Percentiles rank a stretch among this genome's conserved stretches.
These are phyloP conservation scores for Mariannaea elegans DNA, from an alignment of 2,329 filamentous ascomycete species.

Conservation along the genomic window DNA sequence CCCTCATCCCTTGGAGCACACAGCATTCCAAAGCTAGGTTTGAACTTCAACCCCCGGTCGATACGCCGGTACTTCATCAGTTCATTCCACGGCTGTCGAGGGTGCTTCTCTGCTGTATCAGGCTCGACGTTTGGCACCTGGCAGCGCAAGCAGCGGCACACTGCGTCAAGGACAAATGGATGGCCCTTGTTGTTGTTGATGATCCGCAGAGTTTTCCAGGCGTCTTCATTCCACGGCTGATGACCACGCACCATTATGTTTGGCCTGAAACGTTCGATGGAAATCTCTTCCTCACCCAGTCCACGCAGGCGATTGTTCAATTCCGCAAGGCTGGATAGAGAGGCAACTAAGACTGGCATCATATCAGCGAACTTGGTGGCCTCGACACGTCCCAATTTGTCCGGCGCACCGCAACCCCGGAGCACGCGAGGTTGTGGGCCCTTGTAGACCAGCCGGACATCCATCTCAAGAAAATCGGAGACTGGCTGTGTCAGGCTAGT, in stretches of 20 bases:
- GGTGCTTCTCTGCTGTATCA: constrained; percentile 66
- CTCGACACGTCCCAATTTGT: constrained; percentile 62
- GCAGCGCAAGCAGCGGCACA: constrained; percentile 67
- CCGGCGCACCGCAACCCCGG: constrained; percentile 62
- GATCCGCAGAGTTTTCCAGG: constrained; percentile 67
- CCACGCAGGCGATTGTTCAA: constrained; percentile 62
- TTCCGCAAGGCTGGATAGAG: constrained; percentile 64
- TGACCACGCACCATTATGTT: constrained; percentile 68
- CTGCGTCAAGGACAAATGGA: constrained; percentile 63
- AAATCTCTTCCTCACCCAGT: constrained; percentile 56
- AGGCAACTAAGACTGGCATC: constrained; percentile 64
- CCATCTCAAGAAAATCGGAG: constrained; percentile 62
- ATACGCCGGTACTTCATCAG: constrained; percentile 68
- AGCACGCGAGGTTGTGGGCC: constrained; percentile 64
- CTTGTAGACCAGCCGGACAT: constrained; percentile 69
- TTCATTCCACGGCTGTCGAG: constrained; percentile 68
- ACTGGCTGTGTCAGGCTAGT: constrained; percentile 61
- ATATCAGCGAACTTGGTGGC: constrained; percentile 68
- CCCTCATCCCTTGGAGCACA: constrained; percentile 66
- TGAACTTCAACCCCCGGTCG: constrained; percentile 68
- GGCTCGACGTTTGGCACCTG: constrained; percentile 73
- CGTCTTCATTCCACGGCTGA: constrained; percentile 68
- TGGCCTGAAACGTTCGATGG: constrained; percentile 69
- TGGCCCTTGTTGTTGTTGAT: constrained; percentile 25
- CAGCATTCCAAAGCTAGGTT: constrained; percentile 74